A percentile compares a stretch with the other conserved stretches of the same genome.
Conservation (phyloP, 2,329 filamentous ascomycete species). For the Endothia cerciana region DNA sequence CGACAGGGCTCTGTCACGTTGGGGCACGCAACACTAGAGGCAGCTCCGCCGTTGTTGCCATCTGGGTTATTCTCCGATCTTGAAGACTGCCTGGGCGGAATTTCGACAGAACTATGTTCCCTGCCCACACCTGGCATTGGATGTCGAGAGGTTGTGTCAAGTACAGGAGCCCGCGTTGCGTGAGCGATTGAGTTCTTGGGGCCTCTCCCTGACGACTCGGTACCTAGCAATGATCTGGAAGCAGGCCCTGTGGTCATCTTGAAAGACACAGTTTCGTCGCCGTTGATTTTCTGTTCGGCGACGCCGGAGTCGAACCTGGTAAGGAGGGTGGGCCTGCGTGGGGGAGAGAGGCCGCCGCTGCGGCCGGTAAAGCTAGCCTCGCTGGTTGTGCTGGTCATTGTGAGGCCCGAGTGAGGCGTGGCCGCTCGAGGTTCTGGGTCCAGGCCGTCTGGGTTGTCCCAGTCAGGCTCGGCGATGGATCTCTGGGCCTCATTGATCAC, state of each 20-base stretch:
- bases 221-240: not conserved
- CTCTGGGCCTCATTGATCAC: conserved; percentile 23
- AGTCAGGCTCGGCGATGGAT: conserved; percentile 18
- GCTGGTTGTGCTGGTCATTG: conserved; percentile 18
- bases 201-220: conserved; percentile 7
- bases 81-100: conserved; percentile 22
- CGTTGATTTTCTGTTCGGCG: conserved; percentile 8
- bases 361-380: conserved; percentile 17
- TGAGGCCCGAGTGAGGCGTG: conserved; percentile 9
- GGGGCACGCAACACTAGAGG: not conserved
- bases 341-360: conserved; percentile 23
- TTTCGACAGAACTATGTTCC: not conserved
- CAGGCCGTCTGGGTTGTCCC: conserved; percentile 23
- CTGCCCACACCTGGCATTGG: not conserved
- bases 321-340: conserved; percentile 10
- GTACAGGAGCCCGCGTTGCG: not conserved
- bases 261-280: not conserved
- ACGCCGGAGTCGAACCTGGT: conserved; percentile 3
- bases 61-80: not conserved
- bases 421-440: conserved; percentile 11
- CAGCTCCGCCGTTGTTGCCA: not conserved
- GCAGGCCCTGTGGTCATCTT: not conserved
- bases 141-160: not conserved
- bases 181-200: conserved; percentile 10
- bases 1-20: not conserved